Percentiles rank a stretch among this genome's conserved stretches.
These are phyloP conservation scores for Bidens hawaiensis DNA, from an alignment of 140 eudicot species.

Conservation along the genomic window DNA sequence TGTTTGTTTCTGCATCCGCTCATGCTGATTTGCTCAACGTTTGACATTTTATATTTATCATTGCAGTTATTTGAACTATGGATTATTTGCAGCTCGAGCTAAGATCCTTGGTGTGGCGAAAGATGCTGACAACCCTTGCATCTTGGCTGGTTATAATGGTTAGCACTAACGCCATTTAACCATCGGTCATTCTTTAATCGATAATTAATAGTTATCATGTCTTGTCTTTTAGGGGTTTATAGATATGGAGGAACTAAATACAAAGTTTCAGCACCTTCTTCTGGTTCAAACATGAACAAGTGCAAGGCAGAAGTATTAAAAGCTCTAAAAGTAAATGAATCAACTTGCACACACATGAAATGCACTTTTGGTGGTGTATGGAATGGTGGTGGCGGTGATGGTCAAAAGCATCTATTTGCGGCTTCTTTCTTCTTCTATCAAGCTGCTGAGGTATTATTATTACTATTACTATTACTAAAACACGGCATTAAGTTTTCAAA, in stretches of 20 bases:
- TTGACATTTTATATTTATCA: background rate
- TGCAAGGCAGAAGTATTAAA: conserved; percentile 57
- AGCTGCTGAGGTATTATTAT: conserved; percentile 74
- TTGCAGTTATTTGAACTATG: conserved; percentile 79
- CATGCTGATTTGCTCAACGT: no score
- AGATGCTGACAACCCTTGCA: conserved; percentile 60
- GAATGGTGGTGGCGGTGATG: conserved; percentile 99
- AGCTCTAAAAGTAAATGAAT: conserved; percentile 54
- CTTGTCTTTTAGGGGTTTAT: conserved; percentile 45
- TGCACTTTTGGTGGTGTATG: conserved; percentile 94
- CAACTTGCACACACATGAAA: conserved; percentile 84
- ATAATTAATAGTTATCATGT: background rate
- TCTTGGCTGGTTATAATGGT: conserved; percentile 74
- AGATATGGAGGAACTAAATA: conserved; percentile 54
- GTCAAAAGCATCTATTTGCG: conserved; percentile 79
- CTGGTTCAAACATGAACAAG: conserved; percentile 61
- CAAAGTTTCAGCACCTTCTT: conserved; percentile 51
- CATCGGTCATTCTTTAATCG: background rate
- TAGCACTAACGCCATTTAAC: background rate
- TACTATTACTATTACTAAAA: background rate
- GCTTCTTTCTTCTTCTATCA: conserved; percentile 92
- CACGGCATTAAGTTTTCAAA: no score
- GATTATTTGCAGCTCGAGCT: conserved; percentile 96
- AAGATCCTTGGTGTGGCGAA: conserved; percentile 60
- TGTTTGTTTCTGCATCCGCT: no score